Percentiles rank a stretch among this genome's conserved stretches.
phyloP scores from a whole-genome alignment of 805 yeast species.

The Sugiyamaella americana region DNA sequence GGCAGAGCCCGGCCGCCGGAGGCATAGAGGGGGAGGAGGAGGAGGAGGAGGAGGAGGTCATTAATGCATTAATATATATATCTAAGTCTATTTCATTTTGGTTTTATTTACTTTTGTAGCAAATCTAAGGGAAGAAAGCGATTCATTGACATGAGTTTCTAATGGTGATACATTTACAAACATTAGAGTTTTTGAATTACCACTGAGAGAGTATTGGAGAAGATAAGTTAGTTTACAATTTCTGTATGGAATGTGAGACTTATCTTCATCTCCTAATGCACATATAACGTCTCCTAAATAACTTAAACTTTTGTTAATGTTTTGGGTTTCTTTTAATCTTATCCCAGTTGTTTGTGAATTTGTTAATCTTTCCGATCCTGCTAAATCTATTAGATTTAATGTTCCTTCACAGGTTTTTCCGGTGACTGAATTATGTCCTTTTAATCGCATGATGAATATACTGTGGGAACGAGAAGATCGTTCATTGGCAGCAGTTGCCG shows the following conservation, averaged over 20 bases:
- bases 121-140: conserved; percentile 78
- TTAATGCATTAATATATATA: conserved; percentile 2
- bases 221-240: conserved; percentile 74
- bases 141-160: conserved; percentile 58
- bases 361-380: conserved; percentile 85
- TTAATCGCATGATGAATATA: conserved; percentile 59
- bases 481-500: conserved; percentile 73
- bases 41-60: too few relatives aligned
- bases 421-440: conserved; percentile 47
- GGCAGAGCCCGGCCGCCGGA: too few relatives aligned
- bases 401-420: conserved; percentile 50
- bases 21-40: too few relatives aligned
- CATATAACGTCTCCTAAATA: conserved; percentile 85
- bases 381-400: conserved; percentile 80
- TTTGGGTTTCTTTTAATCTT: conserved; percentile 77
- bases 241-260: conserved; percentile 58
- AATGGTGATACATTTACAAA: conserved; percentile 82
- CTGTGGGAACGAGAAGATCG: conserved; percentile 90
- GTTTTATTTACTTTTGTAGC: conserved; percentile 51
- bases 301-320: conserved; percentile 83
- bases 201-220: conserved; percentile 76
- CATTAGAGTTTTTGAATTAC: conserved; percentile 86
- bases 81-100: conserved; percentile 13
- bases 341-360: conserved; percentile 75
- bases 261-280: conserved; percentile 44